Evolutionary conservation across 129 eudicot species (phyloP), one percentile per base, ranked within the genome.

Genomic region (Erigeron canadensis): DNA sequence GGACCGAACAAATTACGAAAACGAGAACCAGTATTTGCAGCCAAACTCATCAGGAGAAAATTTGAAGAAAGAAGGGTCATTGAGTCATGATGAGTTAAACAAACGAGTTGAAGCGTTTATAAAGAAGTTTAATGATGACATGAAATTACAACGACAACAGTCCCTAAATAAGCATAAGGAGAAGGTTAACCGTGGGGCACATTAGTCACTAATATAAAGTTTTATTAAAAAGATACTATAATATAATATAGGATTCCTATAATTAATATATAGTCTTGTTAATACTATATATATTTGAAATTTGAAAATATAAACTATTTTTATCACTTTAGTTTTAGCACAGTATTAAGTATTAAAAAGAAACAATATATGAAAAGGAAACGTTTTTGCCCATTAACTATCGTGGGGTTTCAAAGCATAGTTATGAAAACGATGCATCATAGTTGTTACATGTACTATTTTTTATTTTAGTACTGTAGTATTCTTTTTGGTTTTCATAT

Each of bases 41-140:
- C 10, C 72, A 13, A 70, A 62, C 23, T 45, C 51, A 8, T 50
- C 77, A 2, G 70, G 82, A 21, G 62, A 65, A 76, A 87, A 65
- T 83, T 62, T 91, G 18, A 71, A 63, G 73, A 91, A 79, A 45
- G 97, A 91, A 11, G 84, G 80, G 62, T 88, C 96, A 43, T 82
- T 69, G 86, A 60, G 97, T 71, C 89, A 86, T 44, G 97, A 88
- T 58, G 97, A 91, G 89, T 73, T 91, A 82, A 91, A 91, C 40
- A 72, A 89, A 64, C 84, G 96, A 80, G 96, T 86, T 15, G 97
- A 91, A 67, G 94, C 96, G 79, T 91, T 91, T 53, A 91, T 91
- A 18, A 81, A 77, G 64, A 91, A 91, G 80, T 82, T 91, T 57
- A 91, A 88, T 37, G 93, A 91, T 69, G 97, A 91, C 3, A 91